These are phyloP conservation scores for Sporothrix variecibatus DNA, from an alignment of 2,329 filamentous ascomycete genomes.

Conservation along the genomic window DNA sequence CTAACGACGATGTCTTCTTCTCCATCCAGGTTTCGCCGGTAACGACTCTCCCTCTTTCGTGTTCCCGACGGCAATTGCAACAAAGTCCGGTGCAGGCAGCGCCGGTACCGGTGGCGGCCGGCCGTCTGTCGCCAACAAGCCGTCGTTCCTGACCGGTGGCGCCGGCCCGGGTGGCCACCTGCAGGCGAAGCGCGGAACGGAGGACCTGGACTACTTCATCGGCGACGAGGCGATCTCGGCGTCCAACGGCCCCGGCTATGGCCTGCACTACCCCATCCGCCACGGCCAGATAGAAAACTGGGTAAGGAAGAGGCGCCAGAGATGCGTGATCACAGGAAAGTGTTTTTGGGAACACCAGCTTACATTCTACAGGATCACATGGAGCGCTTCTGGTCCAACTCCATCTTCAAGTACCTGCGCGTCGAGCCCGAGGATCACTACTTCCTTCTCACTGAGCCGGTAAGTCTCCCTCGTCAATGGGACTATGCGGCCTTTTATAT, in stretches of 20 bases:
- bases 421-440: slow-evolving; percentile 99
- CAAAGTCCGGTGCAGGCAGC: slow-evolving; percentile 75
- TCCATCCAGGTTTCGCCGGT: slow-evolving; percentile 80
- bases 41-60: slow-evolving; percentile 99
- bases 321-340: too few relatives aligned
- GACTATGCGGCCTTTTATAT: background rate
- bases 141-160: slow-evolving; percentile 89
- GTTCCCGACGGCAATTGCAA: slow-evolving; percentile 97
- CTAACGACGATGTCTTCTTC: background rate
- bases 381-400: slow-evolving; percentile 99
- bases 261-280: slow-evolving; percentile 94
- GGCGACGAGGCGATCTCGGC: slow-evolving; percentile 92
- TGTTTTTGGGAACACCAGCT: background rate
- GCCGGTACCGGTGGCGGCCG: slow-evolving; percentile 82
- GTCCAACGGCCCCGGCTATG: slow-evolving; percentile 86
- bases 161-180: slow-evolving; percentile 81
- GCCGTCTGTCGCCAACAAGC: slow-evolving; percentile 90
- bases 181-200: slow-evolving; percentile 89
- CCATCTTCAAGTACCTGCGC: slow-evolving; percentile 98
- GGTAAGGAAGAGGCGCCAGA: slow-evolving; percentile 54
- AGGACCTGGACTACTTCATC: slow-evolving; percentile 98
- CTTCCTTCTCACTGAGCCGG: slow-evolving; percentile 95
- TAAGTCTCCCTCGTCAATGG: slow-evolving; percentile 48
- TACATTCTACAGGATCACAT: slow-evolving; percentile 83
- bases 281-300: slow-evolving; percentile 99